Conservation (phyloP, 1,284 basidiomycete species). For the Melampsora americana region DNA sequence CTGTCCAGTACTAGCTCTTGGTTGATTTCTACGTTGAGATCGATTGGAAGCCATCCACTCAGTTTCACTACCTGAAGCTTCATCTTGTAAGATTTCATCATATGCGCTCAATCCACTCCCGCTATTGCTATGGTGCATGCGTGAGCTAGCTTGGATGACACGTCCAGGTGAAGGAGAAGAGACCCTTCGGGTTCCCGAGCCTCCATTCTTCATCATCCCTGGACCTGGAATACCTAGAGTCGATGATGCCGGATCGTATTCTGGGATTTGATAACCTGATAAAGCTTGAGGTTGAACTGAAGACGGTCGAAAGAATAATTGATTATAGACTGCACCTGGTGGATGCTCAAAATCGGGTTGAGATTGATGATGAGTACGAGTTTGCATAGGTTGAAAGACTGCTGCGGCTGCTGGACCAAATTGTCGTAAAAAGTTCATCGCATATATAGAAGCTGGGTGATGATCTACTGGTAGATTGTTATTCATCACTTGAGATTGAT, state of each 20-base stretch:
- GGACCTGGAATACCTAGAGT: too few species aligned
- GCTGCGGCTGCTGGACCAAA: conserved; percentile 35
- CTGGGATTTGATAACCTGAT: conserved; percentile 9
- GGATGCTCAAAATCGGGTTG: conserved; percentile 4
- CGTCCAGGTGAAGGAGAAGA: neutral
- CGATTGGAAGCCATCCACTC: conserved; percentile 18
- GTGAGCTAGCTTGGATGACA: neutral
- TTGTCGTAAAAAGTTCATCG: conserved; percentile 26
- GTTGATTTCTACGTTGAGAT: neutral
- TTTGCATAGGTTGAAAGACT: conserved; percentile 43
- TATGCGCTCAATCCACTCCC: conserved; percentile 25
- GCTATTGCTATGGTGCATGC: neutral
- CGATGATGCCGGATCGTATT: neutral
- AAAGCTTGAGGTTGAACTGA: neutral
- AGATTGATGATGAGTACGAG: conserved; percentile 3
- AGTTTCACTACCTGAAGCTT: conserved; percentile 41
- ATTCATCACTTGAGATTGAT: neutral
- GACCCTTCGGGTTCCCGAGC: neutral
- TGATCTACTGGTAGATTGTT: neutral
- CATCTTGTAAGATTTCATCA: conserved; percentile 37
- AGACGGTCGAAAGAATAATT: neutral
- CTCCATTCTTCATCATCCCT: neutral
- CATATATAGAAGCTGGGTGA: conserved; percentile 22
- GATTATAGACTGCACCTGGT: neutral
- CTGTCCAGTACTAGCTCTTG: neutral